phyloP scores from a whole-genome alignment of 2,329 filamentous ascomycete species.

The Tolypocladium capitatum region DNA sequence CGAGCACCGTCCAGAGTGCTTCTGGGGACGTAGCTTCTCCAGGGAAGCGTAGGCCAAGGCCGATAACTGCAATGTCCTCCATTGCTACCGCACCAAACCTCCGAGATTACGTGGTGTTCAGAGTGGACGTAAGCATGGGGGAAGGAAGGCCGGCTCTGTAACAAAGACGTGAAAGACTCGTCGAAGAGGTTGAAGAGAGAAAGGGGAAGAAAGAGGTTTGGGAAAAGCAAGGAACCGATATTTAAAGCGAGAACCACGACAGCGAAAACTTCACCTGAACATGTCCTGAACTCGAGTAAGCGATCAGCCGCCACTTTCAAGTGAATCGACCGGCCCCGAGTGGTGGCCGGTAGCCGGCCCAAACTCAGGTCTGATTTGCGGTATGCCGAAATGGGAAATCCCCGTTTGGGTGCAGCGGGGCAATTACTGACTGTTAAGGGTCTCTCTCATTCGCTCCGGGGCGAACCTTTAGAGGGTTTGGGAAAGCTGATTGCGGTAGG shows the following conservation, averaged over 20 bases:
- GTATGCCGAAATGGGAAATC: too few species aligned
- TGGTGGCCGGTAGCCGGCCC: not conserved
- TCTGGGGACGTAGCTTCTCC: constrained; percentile 31
- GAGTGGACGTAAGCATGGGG: not conserved
- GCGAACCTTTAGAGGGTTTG: too few species aligned
- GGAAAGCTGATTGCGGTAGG: too few species aligned
- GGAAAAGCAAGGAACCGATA: not conserved
- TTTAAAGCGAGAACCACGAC: not conserved
- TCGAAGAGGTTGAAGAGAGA: not conserved
- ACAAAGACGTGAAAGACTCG: too few species aligned
- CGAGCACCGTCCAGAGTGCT: constrained; percentile 35
- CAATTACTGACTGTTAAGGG: too few species aligned
- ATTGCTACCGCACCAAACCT: constrained; percentile 1
- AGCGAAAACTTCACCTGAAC: not conserved
- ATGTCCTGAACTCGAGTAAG: not conserved
- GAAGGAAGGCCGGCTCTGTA: not conserved
- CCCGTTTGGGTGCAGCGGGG: too few species aligned
- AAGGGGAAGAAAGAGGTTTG: too few species aligned
- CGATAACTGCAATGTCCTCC: constrained; percentile 38
- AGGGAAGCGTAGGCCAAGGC: constrained; percentile 37
- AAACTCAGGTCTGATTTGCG: too few species aligned
- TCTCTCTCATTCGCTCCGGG: too few species aligned
- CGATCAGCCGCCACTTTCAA: too few species aligned
- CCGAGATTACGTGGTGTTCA: not conserved
- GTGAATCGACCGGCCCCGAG: not conserved